Conservation (phyloP, 1,284 basidiomycete species). For the Moniliophthora roreri region DNA sequence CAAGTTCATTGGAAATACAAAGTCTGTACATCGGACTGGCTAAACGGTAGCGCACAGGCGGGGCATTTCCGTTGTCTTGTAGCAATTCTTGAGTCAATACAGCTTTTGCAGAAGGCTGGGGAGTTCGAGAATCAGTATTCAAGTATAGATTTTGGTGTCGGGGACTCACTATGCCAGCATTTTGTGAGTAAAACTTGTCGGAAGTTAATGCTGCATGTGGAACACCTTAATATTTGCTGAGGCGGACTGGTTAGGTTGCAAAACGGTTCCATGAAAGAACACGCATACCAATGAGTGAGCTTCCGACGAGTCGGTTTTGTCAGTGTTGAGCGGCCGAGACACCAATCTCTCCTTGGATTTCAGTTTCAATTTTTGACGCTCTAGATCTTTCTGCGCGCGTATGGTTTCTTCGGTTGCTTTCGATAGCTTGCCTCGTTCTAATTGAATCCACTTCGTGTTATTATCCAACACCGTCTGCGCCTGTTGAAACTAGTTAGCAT, state of each 20-base stretch:
- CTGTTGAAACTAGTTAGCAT: no score
- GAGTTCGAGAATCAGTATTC: slow-evolving; percentile 5
- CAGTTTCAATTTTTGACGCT: slow-evolving; percentile 44
- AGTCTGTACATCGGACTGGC: slow-evolving; percentile 83
- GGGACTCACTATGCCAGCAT: slow-evolving; percentile 88
- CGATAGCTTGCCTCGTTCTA: slow-evolving; percentile 31
- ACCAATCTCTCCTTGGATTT: slow-evolving; percentile 40
- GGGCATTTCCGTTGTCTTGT: slow-evolving; percentile 97
- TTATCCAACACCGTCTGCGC: no score
- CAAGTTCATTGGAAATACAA: slow-evolving; percentile 75
- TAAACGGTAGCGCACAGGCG: slow-evolving; percentile 84
- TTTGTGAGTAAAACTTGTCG: slow-evolving; percentile 88
- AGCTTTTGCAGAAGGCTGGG: slow-evolving; percentile 85
- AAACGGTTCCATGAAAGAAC: background rate
- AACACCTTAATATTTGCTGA: slow-evolving; percentile 88
- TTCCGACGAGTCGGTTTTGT: slow-evolving; percentile 3
- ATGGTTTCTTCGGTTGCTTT: slow-evolving; percentile 46
- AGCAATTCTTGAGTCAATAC: slow-evolving; percentile 86
- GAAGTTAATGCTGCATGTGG: slow-evolving; percentile 85
- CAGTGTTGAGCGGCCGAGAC: slow-evolving; percentile 4
- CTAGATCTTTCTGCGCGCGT: slow-evolving; percentile 51
- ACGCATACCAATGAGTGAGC: slow-evolving; percentile 8
- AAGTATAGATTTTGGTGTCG: slow-evolving; percentile 1
- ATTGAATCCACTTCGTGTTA: slow-evolving; percentile 31
- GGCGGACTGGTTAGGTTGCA: background rate